These are phyloP conservation scores for Fomitiporia mediterranea DNA, from an alignment of 1,284 basidiomycete genomes.

Conservation along the genomic window DNA sequence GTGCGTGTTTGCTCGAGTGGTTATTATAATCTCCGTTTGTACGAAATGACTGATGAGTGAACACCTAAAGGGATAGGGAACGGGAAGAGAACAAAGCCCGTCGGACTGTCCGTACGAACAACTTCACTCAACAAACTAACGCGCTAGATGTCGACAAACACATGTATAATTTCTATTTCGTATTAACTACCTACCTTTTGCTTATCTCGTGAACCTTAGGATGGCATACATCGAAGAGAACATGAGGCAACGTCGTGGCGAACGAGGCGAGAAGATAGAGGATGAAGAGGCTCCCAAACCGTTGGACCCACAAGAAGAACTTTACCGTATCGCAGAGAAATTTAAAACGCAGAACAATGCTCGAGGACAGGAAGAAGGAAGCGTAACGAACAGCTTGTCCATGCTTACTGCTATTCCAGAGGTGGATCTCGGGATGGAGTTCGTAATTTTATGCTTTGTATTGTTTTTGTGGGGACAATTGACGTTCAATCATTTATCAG, in stretches of 20 bases:
- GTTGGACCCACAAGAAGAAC: constrained; percentile 73
- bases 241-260: constrained; percentile 70
- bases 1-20: constrained; percentile 37
- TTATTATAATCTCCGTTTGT: no score
- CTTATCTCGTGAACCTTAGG: constrained; percentile 46
- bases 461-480: not conserved
- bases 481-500: constrained; percentile 37
- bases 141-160: constrained; percentile 96
- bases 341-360: constrained; percentile 46
- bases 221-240: constrained; percentile 98
- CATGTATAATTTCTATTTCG: constrained; percentile 60
- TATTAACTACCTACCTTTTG: not conserved
- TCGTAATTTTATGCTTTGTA: constrained; percentile 32
- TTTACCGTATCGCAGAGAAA: constrained; percentile 77
- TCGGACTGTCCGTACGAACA: constrained; percentile 77
- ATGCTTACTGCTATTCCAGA: constrained; percentile 98
- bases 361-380: constrained; percentile 74
- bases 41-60: constrained; percentile 2
- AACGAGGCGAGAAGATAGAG: constrained; percentile 42
- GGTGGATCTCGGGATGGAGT: constrained; percentile 98
- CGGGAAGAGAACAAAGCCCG: constrained; percentile 67
- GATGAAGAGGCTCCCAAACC: constrained; percentile 36
- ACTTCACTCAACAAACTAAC: constrained; percentile 97
- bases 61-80: constrained; percentile 55
- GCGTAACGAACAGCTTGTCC: constrained; percentile 84